Percentiles rank a stretch among this genome's conserved stretches.
phyloP scores from a whole-genome alignment of 2,329 filamentous ascomycete species.

The Claviceps pusilla region DNA sequence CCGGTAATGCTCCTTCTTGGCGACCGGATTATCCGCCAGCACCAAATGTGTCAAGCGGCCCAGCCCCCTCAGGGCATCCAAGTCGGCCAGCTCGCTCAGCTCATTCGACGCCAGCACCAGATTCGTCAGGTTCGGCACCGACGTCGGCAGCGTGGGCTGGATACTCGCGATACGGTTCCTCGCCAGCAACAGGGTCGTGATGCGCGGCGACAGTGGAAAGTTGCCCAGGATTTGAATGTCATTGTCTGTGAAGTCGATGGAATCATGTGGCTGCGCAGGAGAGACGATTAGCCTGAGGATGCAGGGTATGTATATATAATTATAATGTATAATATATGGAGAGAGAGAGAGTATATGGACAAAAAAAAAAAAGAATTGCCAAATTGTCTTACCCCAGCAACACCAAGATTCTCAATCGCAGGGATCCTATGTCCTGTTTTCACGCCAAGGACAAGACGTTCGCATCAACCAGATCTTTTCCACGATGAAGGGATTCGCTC shows the following conservation, averaged over 20 bases:
- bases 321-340: too few relatives aligned
- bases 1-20: slow-evolving; percentile 89
- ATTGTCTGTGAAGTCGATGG: slow-evolving; percentile 97
- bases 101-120: slow-evolving; percentile 75
- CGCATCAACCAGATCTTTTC: slow-evolving; percentile 64
- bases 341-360: too few relatives aligned
- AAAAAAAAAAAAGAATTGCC: not conserved
- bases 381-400: slow-evolving; percentile 58
- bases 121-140: slow-evolving; percentile 67
- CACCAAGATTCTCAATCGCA: slow-evolving; percentile 92
- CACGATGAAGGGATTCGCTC: slow-evolving; percentile 31
- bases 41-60: slow-evolving; percentile 62
- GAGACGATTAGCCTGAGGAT: not conserved
- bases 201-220: slow-evolving; percentile 79
- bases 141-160: slow-evolving; percentile 57
- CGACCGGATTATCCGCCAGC: slow-evolving; percentile 75
- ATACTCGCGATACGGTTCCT: slow-evolving; percentile 78
- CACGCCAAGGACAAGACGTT: slow-evolving; percentile 30
- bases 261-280: slow-evolving; percentile 63
- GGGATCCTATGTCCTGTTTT: slow-evolving; percentile 91
- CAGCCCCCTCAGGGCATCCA: slow-evolving; percentile 64
- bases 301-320: not conserved
- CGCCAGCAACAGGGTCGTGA: slow-evolving; percentile 76
- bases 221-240: slow-evolving; percentile 81
- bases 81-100: slow-evolving; percentile 67